A percentile compares a stretch with the other conserved stretches of the same genome.
Evolutionary conservation across 352 stramenopile species (phyloP).

Genomic region (Pythium sukuiense): DNA sequence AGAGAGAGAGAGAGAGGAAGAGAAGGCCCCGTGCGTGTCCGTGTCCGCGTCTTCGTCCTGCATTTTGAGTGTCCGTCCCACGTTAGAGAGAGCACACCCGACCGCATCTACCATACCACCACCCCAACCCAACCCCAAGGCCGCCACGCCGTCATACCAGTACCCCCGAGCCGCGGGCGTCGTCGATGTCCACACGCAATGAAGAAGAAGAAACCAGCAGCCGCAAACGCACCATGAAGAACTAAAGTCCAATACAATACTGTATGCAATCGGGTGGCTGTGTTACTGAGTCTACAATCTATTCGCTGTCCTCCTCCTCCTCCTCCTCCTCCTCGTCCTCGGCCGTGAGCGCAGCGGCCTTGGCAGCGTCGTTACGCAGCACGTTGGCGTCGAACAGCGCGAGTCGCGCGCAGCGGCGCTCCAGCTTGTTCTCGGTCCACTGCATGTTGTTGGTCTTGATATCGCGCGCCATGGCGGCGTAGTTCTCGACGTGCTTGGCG

Average conservation of each 20-base stretch:
- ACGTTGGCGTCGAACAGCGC: slow-evolving; percentile 75
- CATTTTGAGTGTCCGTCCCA: slow-evolving; percentile 16
- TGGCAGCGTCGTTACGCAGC: slow-evolving; percentile 37
- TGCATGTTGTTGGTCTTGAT: slow-evolving; percentile 87
- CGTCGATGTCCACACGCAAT: background rate
- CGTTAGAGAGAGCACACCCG: slow-evolving; percentile 25
- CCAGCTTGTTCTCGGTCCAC: slow-evolving; percentile 77
- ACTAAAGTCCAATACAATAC: slow-evolving; percentile 15
- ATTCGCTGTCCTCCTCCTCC: slow-evolving; percentile 21
- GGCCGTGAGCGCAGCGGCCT: slow-evolving; percentile 4
- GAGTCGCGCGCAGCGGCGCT: slow-evolving; percentile 67
- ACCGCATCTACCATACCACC: background rate
- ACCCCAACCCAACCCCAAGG: background rate
- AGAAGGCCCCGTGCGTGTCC: slow-evolving; percentile 5
- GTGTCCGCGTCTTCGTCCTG: slow-evolving; percentile 7
- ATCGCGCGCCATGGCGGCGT: slow-evolving; percentile 75
- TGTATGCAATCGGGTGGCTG: slow-evolving; percentile 6
- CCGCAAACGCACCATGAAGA: slow-evolving; percentile 1
- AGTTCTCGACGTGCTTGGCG: slow-evolving; percentile 72
- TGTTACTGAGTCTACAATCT: background rate
- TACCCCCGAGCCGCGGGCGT: background rate
- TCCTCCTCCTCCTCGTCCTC: slow-evolving; percentile 19
- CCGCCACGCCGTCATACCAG: too few species aligned
- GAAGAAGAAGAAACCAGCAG: background rate
- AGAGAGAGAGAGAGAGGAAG: slow-evolving; percentile 1